Percentiles rank a stretch among this genome's conserved stretches.
These are phyloP conservation scores for Gardenia jasminoides DNA, from an alignment of 257 asterid species.

Conservation along the genomic window DNA sequence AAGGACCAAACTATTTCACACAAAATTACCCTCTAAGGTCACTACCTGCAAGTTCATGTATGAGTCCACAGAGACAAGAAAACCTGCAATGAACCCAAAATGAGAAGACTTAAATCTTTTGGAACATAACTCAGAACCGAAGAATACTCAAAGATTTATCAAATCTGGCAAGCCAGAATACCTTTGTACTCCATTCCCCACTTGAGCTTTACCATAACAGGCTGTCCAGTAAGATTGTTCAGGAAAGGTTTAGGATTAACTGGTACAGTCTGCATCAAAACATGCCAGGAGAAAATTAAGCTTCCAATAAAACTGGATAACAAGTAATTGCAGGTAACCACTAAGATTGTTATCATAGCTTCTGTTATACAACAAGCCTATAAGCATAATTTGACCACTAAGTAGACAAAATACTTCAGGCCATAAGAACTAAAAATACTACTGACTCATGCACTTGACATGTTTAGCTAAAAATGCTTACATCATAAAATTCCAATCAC, in stretches of 20 bases:
- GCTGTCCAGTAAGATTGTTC: slow-evolving; percentile 95
- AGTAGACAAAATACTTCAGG: background rate
- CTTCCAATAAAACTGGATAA: background rate
- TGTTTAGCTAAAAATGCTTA: too few relatives aligned
- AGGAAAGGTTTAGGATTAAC: slow-evolving; percentile 97
- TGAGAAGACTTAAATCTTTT: background rate
- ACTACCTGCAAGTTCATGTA: slow-evolving; percentile 97
- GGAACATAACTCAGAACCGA: background rate
- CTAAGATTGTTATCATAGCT: background rate
- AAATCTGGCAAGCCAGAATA: slow-evolving; percentile 12
- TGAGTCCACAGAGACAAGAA: slow-evolving; percentile 88
- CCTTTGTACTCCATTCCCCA: slow-evolving; percentile 99
- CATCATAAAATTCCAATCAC: too few relatives aligned
- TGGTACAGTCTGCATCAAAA: slow-evolving; percentile 75
- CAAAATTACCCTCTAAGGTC: background rate
- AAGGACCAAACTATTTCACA: background rate
- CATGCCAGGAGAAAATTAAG: background rate
- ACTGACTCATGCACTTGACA: background rate
- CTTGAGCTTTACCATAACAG: slow-evolving; percentile 93
- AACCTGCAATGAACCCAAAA: slow-evolving; percentile 52
- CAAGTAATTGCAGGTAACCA: background rate
- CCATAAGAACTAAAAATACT: background rate
- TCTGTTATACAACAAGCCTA: too few relatives aligned
- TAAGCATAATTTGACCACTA: background rate
- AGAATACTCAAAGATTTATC: background rate